A percentile compares a stretch with the other conserved stretches of the same genome.
Conservation (phyloP, 192 early-diverging fungal species). For the Helicostylum pulchrum region DNA sequence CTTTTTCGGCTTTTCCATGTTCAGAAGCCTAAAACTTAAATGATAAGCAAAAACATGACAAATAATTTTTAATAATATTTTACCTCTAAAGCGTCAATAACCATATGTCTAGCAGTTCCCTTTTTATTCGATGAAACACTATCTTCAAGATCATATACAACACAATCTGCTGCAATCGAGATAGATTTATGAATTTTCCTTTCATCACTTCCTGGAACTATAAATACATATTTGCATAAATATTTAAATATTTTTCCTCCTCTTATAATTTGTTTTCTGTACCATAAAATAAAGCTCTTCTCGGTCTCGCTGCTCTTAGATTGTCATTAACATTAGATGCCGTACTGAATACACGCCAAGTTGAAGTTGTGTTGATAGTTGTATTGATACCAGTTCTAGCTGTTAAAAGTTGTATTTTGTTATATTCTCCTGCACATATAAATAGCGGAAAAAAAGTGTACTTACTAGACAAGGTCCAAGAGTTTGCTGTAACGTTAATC, state of each 20-base stretch:
- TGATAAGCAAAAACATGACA: conserved; percentile 16
- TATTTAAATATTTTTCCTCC: background rate
- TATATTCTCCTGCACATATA: too few relatives aligned
- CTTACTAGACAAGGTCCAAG: too few relatives aligned
- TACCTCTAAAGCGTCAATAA: conserved; percentile 64
- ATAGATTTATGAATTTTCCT: conserved; percentile 82
- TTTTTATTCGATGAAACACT: conserved; percentile 83
- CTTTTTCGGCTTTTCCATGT: conserved; percentile 70
- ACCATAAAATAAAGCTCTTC: conserved; percentile 19
- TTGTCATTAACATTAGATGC: background rate
- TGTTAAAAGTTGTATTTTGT: too few relatives aligned
- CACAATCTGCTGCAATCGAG: conserved; percentile 65
- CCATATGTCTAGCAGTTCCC: conserved; percentile 67
- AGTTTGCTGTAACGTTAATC: too few relatives aligned
- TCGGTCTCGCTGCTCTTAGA: background rate
- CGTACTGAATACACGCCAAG: conserved; percentile 1
- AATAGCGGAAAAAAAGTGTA: too few relatives aligned
- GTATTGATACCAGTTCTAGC: background rate
- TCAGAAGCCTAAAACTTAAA: conserved; percentile 47
- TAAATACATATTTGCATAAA: background rate
- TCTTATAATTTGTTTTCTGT: background rate
- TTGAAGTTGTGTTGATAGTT: background rate
- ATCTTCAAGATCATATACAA: conserved; percentile 94
- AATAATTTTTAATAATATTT: conserved; percentile 10
- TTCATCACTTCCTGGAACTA: conserved; percentile 83